phyloP scores from a whole-genome alignment of 306 rosid species.

The Boehmeria nivea region DNA sequence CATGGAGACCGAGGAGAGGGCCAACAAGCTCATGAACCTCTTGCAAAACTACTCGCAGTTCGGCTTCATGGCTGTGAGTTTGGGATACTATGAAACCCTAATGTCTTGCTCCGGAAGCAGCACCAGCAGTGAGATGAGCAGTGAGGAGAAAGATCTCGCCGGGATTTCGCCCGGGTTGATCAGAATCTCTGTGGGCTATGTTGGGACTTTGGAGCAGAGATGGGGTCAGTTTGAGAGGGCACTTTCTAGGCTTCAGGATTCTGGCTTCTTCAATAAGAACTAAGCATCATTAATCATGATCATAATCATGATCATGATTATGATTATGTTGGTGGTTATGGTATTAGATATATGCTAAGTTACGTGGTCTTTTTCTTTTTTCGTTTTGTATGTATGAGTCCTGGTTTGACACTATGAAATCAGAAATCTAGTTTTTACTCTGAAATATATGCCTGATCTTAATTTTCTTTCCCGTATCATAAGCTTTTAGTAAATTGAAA shows the following conservation, averaged over 20 bases:
- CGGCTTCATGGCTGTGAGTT: conserved; percentile 88
- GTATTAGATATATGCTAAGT: too few species aligned
- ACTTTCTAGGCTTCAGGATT: conserved; percentile 39
- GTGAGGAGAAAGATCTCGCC: conserved; percentile 55
- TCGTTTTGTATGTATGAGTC: too few species aligned
- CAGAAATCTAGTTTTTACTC: too few species aligned
- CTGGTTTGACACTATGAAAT: too few species aligned
- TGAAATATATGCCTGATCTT: too few species aligned
- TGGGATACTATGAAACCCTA: conserved; percentile 87
- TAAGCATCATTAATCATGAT: background rate
- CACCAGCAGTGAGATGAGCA: conserved; percentile 74
- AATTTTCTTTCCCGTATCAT: too few species aligned
- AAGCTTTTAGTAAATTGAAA: too few species aligned
- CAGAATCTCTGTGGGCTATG: conserved; percentile 71
- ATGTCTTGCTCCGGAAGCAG: conserved; percentile 93
- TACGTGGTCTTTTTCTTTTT: too few species aligned
- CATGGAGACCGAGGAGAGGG: conserved; percentile 86
- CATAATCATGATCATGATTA: too few species aligned
- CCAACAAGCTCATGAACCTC: conserved; percentile 58
- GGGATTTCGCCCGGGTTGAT: conserved; percentile 85
- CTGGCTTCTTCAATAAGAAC: conserved; percentile 16
- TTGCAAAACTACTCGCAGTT: conserved; percentile 69
- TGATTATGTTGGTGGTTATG: too few species aligned
- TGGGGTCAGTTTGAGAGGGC: conserved; percentile 81
- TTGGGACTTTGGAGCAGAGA: conserved; percentile 82